Base-by-base conservation (phyloP, 345 rosid species). In the Euphorbia pulcherrima region DNA sequence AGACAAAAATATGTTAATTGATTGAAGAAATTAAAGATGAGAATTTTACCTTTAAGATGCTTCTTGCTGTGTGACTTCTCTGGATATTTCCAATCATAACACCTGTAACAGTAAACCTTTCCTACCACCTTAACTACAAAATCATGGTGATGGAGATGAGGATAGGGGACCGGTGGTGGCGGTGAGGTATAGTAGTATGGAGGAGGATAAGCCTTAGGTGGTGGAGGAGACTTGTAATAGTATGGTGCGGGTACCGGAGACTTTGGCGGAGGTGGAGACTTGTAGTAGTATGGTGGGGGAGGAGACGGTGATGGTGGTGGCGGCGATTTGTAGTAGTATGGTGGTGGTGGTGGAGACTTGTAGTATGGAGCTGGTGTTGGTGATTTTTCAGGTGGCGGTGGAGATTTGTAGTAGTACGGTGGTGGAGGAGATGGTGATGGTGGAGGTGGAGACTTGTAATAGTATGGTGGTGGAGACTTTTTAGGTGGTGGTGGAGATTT, bases 51-150 rank as follows among this genome's bases (percentile, higher is more conserved):
- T 75, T 75, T 71, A 51, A 75, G 74, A 65, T 79, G 77, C 21
- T 79, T 75, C 60, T 75, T 79, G 39, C 33, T 2, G 29, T 75
- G 77, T 13, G 82, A 79, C 54, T 75, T 68, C 11, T 10, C 1
- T 14, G 78, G 73, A 30, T 69, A 63, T 2, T 4, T 12, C 74
- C 70, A 68, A 3, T 64, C 74, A 26, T 74, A 74, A 2, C 78
- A 74, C 30, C 61, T 57, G 18, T 64, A 68, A 53, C 78, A 75
- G 28, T 79, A 79, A 27, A 79, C 82, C 60, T 79, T 75, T 6
- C 82, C 82, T 17, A 79, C 82, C 10, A 79, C 82, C 72, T 79
- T 79, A 5, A 75, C 64, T 0, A 68, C 47, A 30, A 75, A 37
- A 28, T 75, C 40, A 18, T 69, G 74, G 40, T 50, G 74, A 23